phyloP scores from a whole-genome alignment of 805 yeast species.

The Hanseniaspora singularis region DNA sequence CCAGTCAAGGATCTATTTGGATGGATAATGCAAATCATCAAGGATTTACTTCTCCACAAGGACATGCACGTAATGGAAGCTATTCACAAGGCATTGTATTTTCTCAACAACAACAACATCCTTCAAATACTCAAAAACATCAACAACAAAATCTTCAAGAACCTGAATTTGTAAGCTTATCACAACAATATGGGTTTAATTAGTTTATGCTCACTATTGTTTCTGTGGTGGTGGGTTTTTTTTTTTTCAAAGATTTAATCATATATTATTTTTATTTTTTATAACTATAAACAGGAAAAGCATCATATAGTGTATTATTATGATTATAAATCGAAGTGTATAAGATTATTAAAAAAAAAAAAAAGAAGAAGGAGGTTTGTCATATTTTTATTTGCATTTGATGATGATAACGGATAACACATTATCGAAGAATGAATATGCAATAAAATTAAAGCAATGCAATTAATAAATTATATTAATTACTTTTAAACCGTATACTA shows the following conservation, averaged over 20 bases:
- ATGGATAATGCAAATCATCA: neutral
- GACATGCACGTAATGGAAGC: neutral
- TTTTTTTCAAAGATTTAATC: no score
- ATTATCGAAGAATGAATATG: no score
- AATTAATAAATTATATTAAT: no score
- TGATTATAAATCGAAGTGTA: no score
- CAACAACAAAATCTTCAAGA: slow-evolving; percentile 1
- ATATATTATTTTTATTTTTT: no score
- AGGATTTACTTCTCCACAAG: neutral
- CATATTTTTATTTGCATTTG: neutral
- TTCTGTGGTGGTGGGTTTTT: no score
- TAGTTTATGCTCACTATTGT: no score
- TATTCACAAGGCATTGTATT: slow-evolving; percentile 3
- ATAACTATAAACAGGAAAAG: no score
- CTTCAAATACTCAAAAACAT: neutral
- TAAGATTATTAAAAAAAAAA: neutral
- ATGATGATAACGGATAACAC: neutral
- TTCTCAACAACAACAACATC: neutral
- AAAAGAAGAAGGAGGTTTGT: neutral
- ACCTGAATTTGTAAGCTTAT: slow-evolving; percentile 3
- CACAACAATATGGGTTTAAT: slow-evolving; percentile 9
- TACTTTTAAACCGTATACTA: no score
- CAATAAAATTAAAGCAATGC: no score
- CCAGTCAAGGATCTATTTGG: slow-evolving; percentile 15
- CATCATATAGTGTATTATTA: no score